Percentiles rank a stretch among this genome's conserved stretches.
These are phyloP conservation scores for Pseudotulostoma volvatum DNA, from an alignment of 495 filamentous ascomycete species.

Conservation along the genomic window DNA sequence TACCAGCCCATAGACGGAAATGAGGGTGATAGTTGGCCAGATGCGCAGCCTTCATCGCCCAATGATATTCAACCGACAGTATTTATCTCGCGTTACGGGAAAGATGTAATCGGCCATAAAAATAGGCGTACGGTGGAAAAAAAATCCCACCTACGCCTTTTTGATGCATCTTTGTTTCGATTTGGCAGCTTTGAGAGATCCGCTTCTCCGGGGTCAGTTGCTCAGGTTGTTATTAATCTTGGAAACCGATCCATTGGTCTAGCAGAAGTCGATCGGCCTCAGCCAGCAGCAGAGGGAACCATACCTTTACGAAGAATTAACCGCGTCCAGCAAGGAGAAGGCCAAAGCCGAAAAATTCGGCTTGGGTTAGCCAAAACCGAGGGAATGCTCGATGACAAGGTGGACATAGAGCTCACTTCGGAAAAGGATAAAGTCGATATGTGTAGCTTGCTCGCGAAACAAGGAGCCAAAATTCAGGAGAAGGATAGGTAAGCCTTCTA, in stretches of 20 bases:
- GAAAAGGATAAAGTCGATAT: conserved; percentile 11
- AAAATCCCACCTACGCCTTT: conserved; percentile 2
- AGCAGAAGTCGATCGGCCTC: neutral
- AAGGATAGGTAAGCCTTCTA: conserved; percentile 13
- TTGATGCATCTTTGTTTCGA: conserved; percentile 9
- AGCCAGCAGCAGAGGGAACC: neutral
- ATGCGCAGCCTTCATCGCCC: conserved; percentile 12
- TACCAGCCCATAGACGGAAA: neutral
- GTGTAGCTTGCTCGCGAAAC: conserved; percentile 5
- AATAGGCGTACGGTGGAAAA: neutral
- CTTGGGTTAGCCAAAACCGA: conserved; percentile 16
- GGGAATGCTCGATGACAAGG: conserved; percentile 3
- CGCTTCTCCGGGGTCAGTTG: conserved; percentile 1
- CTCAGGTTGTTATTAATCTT: conserved; percentile 7
- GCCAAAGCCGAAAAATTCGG: conserved; percentile 18
- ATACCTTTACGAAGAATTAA: conserved; percentile 12
- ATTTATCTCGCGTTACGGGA: conserved; percentile 4
- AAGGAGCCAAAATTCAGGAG: conserved; percentile 3
- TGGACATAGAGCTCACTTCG: conserved; percentile 25
- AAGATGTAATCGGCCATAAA: neutral
- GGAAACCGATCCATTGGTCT: conserved; percentile 3
- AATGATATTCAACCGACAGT: conserved; percentile 19
- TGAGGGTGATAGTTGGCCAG: neutral
- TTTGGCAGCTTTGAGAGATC: conserved; percentile 10
- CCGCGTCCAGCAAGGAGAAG: conserved; percentile 8